These are phyloP conservation scores for Lactarius deliciosus DNA, from an alignment of 768 basidiomycete genomes.

Conservation along the genomic window DNA sequence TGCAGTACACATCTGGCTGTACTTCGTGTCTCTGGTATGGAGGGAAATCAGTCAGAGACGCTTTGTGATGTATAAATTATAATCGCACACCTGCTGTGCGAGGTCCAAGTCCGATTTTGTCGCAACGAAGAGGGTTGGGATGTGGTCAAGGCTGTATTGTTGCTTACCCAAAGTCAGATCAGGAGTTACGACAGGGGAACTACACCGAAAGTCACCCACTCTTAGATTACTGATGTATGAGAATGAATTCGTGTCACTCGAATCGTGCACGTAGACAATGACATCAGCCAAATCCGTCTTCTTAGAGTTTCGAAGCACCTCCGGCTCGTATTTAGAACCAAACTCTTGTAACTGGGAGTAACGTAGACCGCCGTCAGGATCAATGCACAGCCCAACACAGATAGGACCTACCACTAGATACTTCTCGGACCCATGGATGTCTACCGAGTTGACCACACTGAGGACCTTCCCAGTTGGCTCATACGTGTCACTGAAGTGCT, in stretches of 20 bases:
- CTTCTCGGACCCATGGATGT: conserved; percentile 92
- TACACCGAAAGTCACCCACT: conserved; percentile 45
- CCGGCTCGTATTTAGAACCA: conserved; percentile 92
- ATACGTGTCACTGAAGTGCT: conserved; percentile 69
- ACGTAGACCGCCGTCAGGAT: conserved; percentile 14
- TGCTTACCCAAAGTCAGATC: conserved; percentile 53
- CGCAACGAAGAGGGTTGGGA: conserved; percentile 96
- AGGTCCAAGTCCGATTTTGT: conserved; percentile 98
- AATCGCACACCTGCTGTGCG: conserved; percentile 75
- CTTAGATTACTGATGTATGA: conserved; percentile 96
- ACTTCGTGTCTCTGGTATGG: conserved; percentile 87
- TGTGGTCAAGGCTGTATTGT: conserved; percentile 94
- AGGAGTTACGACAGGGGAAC: conserved; percentile 9
- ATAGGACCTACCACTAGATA: conserved; percentile 81
- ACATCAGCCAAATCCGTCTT: conserved; percentile 93
- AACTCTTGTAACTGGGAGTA: conserved; percentile 88
- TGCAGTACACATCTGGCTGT: conserved; percentile 95
- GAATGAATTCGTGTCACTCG: conserved; percentile 98
- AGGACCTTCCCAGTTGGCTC: conserved; percentile 89
- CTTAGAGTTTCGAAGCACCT: conserved; percentile 83
- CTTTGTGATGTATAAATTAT: conserved; percentile 11
- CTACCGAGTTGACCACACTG: conserved; percentile 92
- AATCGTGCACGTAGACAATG: conserved; percentile 94
- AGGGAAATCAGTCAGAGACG: neutral
- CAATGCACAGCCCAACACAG: neutral